Base-by-base conservation (phyloP, 352 stramenopile genomes). In the Pythium volutum region DNA sequence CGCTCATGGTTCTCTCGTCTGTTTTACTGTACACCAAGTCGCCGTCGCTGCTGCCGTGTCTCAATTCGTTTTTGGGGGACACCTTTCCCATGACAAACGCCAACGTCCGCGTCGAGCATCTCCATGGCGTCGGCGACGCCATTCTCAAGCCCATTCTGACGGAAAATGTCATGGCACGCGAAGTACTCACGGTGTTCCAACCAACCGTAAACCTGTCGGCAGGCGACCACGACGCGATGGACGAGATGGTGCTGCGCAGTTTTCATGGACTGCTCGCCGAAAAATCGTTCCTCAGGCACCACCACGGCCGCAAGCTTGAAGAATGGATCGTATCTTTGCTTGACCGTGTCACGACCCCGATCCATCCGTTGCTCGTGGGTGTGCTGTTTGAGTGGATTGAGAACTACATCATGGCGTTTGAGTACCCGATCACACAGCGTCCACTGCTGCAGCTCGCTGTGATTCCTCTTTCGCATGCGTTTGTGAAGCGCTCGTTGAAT, bases 391-490 rank as follows among this genome's bases (percentile, higher is more conserved):
- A 90, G 66, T 90, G 72, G 73, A 79, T 90, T 53, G 81, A 90
- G 55, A 90, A 90, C 46, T 90, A 90, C 55, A 31, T 88, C 14
- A 76, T 90, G 70, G 76, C 81, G 10, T 90, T 90, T 31, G 81
- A 90, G 54, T 90, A 90, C 34, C 78, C 81, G 15, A 76, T 90
- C 20, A 43, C 74, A 0, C 74, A 88, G 55, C 66, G 70, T 16
- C 78, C 81, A 33, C 58, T 75, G 36, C 70, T 88, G 0, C 78
- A 90, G 39, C 62, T 90, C 8, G 79, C 78, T 2, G 84, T 90
- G 53, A 60, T 85, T n/a, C 78, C 81, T n/a, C 47, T 90, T 0
- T 70, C 70, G 8, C 69, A 49, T 2, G 49, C 41, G 15, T 55
- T 54, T 49, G 23, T 70, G 31, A 45, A 26, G 12, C 63, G 56